These are phyloP conservation scores for Alternaria angustiovoidea DNA, from an alignment of 2,329 filamentous ascomycete species.

Conservation along the genomic window DNA sequence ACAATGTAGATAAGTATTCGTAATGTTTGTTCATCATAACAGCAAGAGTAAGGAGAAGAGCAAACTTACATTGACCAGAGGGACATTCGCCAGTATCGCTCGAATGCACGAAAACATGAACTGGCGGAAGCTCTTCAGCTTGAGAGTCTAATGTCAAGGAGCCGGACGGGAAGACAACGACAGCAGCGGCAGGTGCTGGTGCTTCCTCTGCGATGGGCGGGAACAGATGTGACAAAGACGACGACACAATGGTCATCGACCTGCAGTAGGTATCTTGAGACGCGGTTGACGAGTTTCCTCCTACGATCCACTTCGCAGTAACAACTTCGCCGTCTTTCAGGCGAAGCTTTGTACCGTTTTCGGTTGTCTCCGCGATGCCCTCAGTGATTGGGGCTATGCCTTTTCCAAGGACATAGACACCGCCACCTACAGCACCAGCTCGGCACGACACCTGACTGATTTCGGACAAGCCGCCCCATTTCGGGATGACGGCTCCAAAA, in stretches of 20 bases:
- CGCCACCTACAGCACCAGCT: constrained; percentile 88
- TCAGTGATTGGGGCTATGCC: constrained; percentile 57
- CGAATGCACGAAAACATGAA: constrained; percentile 76
- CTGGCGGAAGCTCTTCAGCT: constrained; percentile 50
- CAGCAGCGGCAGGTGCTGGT: constrained; percentile 75
- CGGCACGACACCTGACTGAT: constrained; percentile 91
- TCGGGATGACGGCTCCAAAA: constrained; percentile 88
- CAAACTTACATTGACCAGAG: constrained; percentile 82
- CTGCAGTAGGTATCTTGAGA: constrained; percentile 57
- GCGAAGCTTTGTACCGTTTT: constrained; percentile 52
- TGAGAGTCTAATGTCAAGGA: constrained; percentile 56
- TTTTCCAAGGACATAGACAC: constrained; percentile 84
- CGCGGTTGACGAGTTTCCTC: constrained; percentile 39
- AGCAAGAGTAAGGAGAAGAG: constrained; percentile 32
- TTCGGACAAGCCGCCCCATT: constrained; percentile 91
- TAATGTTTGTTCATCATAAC: constrained; percentile 82
- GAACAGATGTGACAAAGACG: constrained; percentile 72
- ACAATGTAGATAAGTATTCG: constrained; percentile 99
- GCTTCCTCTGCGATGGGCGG: constrained; percentile 75
- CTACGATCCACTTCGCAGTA: constrained; percentile 64
- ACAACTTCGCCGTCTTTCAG: constrained; percentile 68
- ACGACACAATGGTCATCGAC: constrained; percentile 74
- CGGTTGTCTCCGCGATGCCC: constrained; percentile 8
- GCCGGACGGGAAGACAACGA: constrained; percentile 70
- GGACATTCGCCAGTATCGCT: constrained; percentile 95